phyloP scores from a whole-genome alignment of 2,329 filamentous ascomycete genomes.

The Penicillium freii region DNA sequence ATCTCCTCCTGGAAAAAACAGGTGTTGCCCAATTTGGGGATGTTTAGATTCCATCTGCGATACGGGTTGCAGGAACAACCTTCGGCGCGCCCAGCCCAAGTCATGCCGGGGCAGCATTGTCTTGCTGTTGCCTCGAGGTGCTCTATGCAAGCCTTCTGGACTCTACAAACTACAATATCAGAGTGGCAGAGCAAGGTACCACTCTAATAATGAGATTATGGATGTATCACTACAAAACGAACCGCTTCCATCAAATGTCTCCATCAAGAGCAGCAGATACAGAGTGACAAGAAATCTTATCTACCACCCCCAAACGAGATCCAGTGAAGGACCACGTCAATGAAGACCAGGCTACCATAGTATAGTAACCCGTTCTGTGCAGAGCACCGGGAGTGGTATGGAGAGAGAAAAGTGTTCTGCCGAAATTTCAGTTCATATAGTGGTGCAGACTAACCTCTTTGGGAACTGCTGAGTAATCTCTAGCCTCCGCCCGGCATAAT shows the following conservation, averaged over 20 bases:
- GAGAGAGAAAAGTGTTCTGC: slow-evolving; percentile 17
- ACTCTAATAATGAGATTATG: slow-evolving; percentile 22
- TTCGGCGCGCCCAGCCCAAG: slow-evolving; percentile 2
- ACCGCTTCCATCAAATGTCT: slow-evolving; percentile 70
- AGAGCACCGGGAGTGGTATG: slow-evolving; percentile 43
- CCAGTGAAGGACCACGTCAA: slow-evolving; percentile 38
- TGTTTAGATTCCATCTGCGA: neutral
- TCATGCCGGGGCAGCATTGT: neutral
- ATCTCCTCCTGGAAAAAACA: neutral
- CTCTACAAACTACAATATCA: slow-evolving; percentile 8
- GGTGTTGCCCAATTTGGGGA: neutral
- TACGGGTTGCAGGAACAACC: slow-evolving; percentile 1
- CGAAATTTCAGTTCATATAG: slow-evolving; percentile 7
- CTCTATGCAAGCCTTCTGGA: neutral
- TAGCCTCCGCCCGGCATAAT: neutral
- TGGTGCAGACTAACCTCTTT: slow-evolving; percentile 20
- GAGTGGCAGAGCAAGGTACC: slow-evolving; percentile 6
- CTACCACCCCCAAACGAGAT: slow-evolving; percentile 58
- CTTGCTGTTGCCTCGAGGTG: neutral
- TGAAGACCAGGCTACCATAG: slow-evolving; percentile 33
- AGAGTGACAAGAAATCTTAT: slow-evolving; percentile 61
- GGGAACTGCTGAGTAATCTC: slow-evolving; percentile 8
- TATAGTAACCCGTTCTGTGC: slow-evolving; percentile 39
- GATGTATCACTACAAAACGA: slow-evolving; percentile 75
- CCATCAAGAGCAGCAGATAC: slow-evolving; percentile 86